phyloP scores from a whole-genome alignment of 768 basidiomycete genomes.

The Tylopilus felleus region DNA sequence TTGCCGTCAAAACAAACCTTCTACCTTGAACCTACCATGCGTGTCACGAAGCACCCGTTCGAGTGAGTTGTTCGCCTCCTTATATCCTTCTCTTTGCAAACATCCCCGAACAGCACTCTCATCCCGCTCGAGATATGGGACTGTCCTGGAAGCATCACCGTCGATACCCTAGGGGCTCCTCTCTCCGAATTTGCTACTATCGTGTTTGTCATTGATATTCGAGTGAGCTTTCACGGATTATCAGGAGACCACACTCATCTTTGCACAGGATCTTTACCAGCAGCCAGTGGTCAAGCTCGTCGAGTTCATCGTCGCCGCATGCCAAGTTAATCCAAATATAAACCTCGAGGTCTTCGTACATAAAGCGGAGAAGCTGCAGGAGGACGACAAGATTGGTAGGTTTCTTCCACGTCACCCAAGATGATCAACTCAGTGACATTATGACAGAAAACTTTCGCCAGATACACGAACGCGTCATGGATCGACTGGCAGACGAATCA shows the following conservation, averaged over 20 bases:
- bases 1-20: constrained; percentile 82
- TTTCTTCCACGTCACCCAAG: neutral
- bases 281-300: constrained; percentile 80
- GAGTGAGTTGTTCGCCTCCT: constrained; percentile 57
- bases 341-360: constrained; percentile 92
- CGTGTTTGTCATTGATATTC: constrained; percentile 93
- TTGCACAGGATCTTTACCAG: constrained; percentile 71
- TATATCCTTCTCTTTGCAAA: neutral
- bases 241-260: constrained; percentile 1
- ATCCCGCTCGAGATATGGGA: constrained; percentile 96
- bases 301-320: constrained; percentile 75
- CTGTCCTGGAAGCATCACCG: constrained; percentile 81
- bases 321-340: constrained; percentile 69
- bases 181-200: constrained; percentile 80
- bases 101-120: constrained; percentile 58
- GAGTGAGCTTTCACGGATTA: constrained; percentile 45
- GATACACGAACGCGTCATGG: constrained; percentile 82
- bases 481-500: constrained; percentile 74
- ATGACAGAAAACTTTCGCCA: constrained; percentile 82
- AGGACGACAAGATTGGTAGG: constrained; percentile 88
- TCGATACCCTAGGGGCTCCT: constrained; percentile 71
- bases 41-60: constrained; percentile 67
- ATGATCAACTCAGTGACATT: neutral
- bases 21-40: constrained; percentile 84
- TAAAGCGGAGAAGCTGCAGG: constrained; percentile 87